These are phyloP conservation scores for Debaryomycetaceae sp. DNA, from an alignment of 1,139 yeast genomes.

Conservation along the genomic window DNA sequence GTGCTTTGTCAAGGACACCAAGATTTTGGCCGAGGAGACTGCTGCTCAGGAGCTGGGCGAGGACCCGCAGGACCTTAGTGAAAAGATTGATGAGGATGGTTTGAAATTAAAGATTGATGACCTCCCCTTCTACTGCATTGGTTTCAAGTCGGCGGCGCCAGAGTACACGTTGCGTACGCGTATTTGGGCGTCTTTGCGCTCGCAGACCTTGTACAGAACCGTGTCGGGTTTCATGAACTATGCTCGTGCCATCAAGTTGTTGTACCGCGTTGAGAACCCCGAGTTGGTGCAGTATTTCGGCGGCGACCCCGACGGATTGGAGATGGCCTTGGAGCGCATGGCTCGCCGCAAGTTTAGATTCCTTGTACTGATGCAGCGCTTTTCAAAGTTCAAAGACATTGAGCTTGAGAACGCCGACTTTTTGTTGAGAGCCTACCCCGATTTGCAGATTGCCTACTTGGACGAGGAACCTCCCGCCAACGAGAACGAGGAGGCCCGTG, in stretches of 20 bases:
- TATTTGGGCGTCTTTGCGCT: slow-evolving; percentile 98
- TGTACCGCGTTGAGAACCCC: slow-evolving; percentile 98
- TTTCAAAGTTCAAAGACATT: slow-evolving; percentile 92
- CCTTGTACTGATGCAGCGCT: slow-evolving; percentile 96
- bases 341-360: slow-evolving; percentile 98
- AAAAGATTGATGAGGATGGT: slow-evolving; percentile 55
- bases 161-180: slow-evolving; percentile 97
- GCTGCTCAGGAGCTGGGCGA: slow-evolving; percentile 73
- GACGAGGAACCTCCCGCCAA: slow-evolving; percentile 85
- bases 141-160: slow-evolving; percentile 99
- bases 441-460: slow-evolving; percentile 93
- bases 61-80: no score
- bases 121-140: slow-evolving; percentile 96
- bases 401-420: slow-evolving; percentile 98
- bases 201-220: slow-evolving; percentile 96
- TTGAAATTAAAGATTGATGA: slow-evolving; percentile 90
- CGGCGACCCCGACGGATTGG: slow-evolving; percentile 93
- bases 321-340: slow-evolving; percentile 95
- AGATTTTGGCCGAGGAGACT: slow-evolving; percentile 95
- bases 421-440: slow-evolving; percentile 96
- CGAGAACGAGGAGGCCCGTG: slow-evolving; percentile 97
- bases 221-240: slow-evolving; percentile 99
- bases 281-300: slow-evolving; percentile 98
- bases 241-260: slow-evolving; percentile 92
- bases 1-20: slow-evolving; percentile 96